phyloP scores from a whole-genome alignment of 192 early-diverging fungal genomes.

The Linderina pennispora region DNA sequence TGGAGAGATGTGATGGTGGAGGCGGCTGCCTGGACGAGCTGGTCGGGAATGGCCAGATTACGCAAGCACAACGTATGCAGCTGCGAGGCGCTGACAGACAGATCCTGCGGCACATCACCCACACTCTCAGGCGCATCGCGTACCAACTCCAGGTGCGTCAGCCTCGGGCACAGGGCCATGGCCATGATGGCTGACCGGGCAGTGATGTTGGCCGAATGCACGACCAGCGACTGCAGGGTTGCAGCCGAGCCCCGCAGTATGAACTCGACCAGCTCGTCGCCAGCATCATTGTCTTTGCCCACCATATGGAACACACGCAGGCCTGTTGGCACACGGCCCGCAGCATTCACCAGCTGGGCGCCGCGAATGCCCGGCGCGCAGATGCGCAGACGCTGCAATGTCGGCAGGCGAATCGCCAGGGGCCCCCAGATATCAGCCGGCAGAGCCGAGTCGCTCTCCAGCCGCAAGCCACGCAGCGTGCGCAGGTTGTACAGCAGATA shows the following conservation, averaged over 20 bases:
- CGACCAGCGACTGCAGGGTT: constrained; percentile 25
- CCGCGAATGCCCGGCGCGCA: constrained; percentile 29
- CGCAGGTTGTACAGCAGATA: constrained; percentile 26
- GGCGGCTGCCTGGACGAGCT: constrained; percentile 12
- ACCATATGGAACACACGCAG: constrained; percentile 27
- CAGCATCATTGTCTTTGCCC: constrained; percentile 15
- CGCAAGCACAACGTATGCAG: constrained; percentile 20
- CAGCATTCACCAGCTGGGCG: constrained; percentile 11
- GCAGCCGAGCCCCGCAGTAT: constrained; percentile 14
- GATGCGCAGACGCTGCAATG: constrained; percentile 24
- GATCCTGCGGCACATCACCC: neutral
- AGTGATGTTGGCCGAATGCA: constrained; percentile 24
- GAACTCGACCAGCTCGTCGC: constrained; percentile 18
- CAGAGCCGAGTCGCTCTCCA: constrained; percentile 32
- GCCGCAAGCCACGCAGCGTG: constrained; percentile 21
- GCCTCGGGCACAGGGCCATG: constrained; percentile 2
- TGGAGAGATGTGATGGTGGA: constrained; percentile 13
- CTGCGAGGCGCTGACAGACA: constrained; percentile 9
- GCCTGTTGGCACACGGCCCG: constrained; percentile 1
- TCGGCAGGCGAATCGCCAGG: constrained; percentile 18
- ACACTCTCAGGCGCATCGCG: constrained; percentile 14
- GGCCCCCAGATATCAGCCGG: constrained; percentile 31
- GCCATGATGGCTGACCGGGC: constrained; percentile 8
- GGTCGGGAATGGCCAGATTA: constrained; percentile 21
- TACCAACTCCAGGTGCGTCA: constrained; percentile 27